Evolutionary conservation across 1,284 basidiomycete genomes (phyloP).

Genomic region (Stereum hirsutum): DNA sequence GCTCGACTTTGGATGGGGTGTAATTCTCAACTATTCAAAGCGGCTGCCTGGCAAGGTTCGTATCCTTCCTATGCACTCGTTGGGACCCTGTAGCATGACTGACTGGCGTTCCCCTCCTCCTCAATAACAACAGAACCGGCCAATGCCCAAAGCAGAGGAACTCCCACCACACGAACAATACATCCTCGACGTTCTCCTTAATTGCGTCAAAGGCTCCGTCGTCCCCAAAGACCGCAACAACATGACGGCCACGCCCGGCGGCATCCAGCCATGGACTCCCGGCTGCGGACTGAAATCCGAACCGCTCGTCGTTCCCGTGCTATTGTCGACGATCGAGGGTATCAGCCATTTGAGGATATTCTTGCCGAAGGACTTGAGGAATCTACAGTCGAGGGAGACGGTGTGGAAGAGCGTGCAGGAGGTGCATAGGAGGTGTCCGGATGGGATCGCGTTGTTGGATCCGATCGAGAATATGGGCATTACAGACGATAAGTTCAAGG

Average conservation of each 20-base stretch:
- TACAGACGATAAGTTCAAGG: slow-evolving; percentile 88
- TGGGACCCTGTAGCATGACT: background rate
- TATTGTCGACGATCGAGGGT: slow-evolving; percentile 81
- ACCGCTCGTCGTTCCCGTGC: slow-evolving; percentile 83
- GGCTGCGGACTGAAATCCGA: slow-evolving; percentile 74
- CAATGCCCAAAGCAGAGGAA: slow-evolving; percentile 53
- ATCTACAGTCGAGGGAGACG: slow-evolving; percentile 69
- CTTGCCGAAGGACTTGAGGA: slow-evolving; percentile 85
- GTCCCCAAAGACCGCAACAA: slow-evolving; percentile 55
- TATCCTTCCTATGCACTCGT: background rate
- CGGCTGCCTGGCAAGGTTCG: slow-evolving; percentile 64
- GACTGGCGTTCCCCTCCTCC: too few relatives aligned
- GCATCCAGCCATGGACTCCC: slow-evolving; percentile 63
- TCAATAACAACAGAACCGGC: slow-evolving; percentile 35
- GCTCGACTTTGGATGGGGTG: slow-evolving; percentile 94
- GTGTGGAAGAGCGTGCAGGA: slow-evolving; percentile 88
- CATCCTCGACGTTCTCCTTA: slow-evolving; percentile 88
- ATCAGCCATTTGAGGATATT: slow-evolving; percentile 86
- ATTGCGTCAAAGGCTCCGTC: slow-evolving; percentile 62
- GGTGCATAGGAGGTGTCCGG: slow-evolving; percentile 83
- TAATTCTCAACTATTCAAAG: slow-evolving; percentile 90
- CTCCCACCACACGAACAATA: slow-evolving; percentile 84
- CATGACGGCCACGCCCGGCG: slow-evolving; percentile 50
- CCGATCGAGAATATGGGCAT: slow-evolving; percentile 96
- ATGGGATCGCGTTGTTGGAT: slow-evolving; percentile 83